Base-by-base conservation (phyloP, 305 asterid genomes). In the Ruellia speciosa region DNA sequence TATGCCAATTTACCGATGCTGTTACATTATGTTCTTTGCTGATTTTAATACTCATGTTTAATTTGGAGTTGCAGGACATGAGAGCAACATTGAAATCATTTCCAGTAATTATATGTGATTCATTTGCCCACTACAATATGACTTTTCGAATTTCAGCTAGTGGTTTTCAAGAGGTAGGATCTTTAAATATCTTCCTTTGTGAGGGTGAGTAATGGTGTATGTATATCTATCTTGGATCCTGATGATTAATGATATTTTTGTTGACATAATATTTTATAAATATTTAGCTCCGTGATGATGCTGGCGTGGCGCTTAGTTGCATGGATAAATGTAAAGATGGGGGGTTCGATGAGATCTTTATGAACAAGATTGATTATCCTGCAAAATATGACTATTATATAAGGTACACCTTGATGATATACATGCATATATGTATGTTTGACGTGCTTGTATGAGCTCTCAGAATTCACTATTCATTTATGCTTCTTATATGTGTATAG, bases 341-440 rank as follows among this genome's bases (percentile, higher is more conserved):
- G 39, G 95, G 92, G 41, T 93, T 88, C 62, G 87, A 84, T 67
- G 96, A 88, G 76, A 75, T 88, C 62, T 93, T 93, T 70, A 81
- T 88, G 85, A 79, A 82, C 70, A 81, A 73, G 72, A 69, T 73
- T 6, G 97, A 93, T 79, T 82, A 69, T 67, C 85, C 97, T n/a
- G 86, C 81, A 56, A 88, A 85, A 75, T 93, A 78, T 67, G 99
- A 93, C 75, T 84, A 69, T 58, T 88, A 94, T 79, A 58, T 81
- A 64, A 77, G 97, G 99, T 84, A 85, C 59, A 52, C 58, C 60
- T 35, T 59, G 47, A 17, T 45, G 8, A 24, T 14, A n/a, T 47
- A 47, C 52, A 47, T 47, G 3, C 19, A 47, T 47, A 16, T 16
- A 4, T 47, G 52, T 15, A 47, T 47, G 19, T 47, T 47, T n/a